phyloP scores from a whole-genome alignment of 2,329 filamentous ascomycete genomes.

The Tolypocladium amazonense region DNA sequence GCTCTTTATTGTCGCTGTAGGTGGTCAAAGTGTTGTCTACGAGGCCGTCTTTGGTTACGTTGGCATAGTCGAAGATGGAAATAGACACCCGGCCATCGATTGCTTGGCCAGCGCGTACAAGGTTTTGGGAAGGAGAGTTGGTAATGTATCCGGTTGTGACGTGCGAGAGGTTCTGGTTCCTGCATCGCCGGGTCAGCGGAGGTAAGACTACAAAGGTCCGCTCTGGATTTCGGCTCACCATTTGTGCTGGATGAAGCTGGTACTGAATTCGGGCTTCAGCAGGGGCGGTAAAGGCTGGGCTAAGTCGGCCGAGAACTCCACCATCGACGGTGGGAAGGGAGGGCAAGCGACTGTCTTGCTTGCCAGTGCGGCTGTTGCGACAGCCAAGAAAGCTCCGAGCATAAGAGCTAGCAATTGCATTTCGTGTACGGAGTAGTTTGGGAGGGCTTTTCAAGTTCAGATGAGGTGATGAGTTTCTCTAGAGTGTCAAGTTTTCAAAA shows the following conservation, averaged over 20 bases:
- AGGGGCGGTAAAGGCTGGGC: constrained; percentile 20
- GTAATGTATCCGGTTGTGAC: constrained; percentile 23
- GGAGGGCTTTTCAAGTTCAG: neutral
- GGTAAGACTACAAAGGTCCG: neutral
- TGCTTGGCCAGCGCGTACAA: constrained; percentile 21
- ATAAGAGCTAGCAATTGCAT: neutral
- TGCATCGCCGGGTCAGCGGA: constrained; percentile 1
- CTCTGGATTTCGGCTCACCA: constrained; percentile 12
- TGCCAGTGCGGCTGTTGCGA: neutral
- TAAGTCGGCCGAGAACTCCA: constrained; percentile 19
- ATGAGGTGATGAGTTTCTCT: neutral
- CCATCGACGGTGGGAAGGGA: constrained; percentile 14
- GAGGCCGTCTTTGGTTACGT: constrained; percentile 20
- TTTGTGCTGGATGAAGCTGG: constrained; percentile 27
- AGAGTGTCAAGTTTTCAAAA: neutral
- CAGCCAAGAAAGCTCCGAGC: neutral
- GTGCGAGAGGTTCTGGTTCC: constrained; percentile 26
- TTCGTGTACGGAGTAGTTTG: too few relatives aligned
- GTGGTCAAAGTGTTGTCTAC: constrained; percentile 24
- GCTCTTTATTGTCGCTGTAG: constrained; percentile 6
- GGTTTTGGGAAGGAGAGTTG: constrained; percentile 18
- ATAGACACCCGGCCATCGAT: constrained; percentile 15
- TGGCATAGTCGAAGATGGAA: constrained; percentile 24
- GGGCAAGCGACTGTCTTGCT: constrained; percentile 4
- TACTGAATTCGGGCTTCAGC: constrained; percentile 18